Conservation (phyloP, 73 alveolate species). For the Paramecium caudatum region DNA sequence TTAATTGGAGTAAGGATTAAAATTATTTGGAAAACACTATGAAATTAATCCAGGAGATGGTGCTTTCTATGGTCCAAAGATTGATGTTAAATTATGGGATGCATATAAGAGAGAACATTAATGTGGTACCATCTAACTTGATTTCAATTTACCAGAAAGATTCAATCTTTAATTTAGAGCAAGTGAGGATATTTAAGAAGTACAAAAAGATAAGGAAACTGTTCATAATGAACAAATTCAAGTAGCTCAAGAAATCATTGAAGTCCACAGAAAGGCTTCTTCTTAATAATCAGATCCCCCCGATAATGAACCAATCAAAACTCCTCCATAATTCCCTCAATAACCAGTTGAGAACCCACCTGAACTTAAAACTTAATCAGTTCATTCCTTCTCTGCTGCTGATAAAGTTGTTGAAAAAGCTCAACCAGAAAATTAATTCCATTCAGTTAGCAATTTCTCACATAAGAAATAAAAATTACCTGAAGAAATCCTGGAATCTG, state of each 20-base stretch:
- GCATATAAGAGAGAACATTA: conserved; percentile 99
- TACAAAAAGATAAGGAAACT: conserved; percentile 44
- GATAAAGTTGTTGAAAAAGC: background rate
- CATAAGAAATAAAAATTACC: conserved; percentile 71
- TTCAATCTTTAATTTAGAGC: conserved; percentile 95
- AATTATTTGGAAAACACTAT: conserved; percentile 98
- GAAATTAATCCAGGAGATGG: conserved; percentile 99
- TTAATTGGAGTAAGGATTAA: conserved; percentile 92
- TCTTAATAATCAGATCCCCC: conserved; percentile 56
- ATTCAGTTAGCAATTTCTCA: conserved; percentile 75
- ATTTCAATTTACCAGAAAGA: conserved; percentile 98
- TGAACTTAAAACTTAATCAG: background rate
- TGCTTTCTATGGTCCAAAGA: conserved; percentile 99
- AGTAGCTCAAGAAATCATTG: conserved; percentile 37
- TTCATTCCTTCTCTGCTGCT: background rate
- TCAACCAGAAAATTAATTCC: background rate
- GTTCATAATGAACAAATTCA: conserved; percentile 64
- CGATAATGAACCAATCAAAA: background rate
- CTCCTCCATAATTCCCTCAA: conserved; percentile 22
- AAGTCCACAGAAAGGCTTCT: conserved; percentile 57
- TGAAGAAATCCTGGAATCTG: background rate
- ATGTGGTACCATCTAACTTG: conserved; percentile 99
- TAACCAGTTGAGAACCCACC: conserved; percentile 26
- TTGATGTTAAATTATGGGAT: conserved; percentile 98
- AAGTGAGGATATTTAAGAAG: conserved; percentile 84